Evolutionary conservation across 2,329 filamentous ascomycete genomes (phyloP).

Genomic region (Epichloe gansuensis): DNA sequence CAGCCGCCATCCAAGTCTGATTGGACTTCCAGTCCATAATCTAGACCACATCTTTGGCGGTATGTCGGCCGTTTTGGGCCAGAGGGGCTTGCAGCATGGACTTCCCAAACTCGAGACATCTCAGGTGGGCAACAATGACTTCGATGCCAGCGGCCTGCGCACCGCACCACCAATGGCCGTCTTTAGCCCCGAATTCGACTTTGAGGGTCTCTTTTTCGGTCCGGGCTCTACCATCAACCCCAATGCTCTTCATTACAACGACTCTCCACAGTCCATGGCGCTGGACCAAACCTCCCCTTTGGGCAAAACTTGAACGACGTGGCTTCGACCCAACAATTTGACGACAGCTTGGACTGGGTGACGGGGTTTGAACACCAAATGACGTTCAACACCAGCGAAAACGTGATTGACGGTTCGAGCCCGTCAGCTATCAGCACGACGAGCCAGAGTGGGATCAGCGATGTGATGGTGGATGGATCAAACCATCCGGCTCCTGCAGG

Average conservation of each 20-base stretch:
- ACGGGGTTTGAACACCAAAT: slow-evolving; percentile 70
- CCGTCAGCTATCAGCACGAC: slow-evolving; percentile 92
- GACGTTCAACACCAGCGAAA: slow-evolving; percentile 60
- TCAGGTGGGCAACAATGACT: slow-evolving; percentile 52
- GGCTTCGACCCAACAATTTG: slow-evolving; percentile 45
- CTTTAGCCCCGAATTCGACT: slow-evolving; percentile 43
- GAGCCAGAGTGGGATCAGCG: slow-evolving; percentile 83
- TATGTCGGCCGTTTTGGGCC: slow-evolving; percentile 57
- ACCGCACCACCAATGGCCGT: slow-evolving; percentile 61
- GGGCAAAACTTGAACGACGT: slow-evolving; percentile 45
- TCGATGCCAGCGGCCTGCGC: slow-evolving; percentile 50
- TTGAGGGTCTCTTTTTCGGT: slow-evolving; percentile 51
- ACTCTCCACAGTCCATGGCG: slow-evolving; percentile 56
- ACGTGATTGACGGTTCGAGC: slow-evolving; percentile 82
- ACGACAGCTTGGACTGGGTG: slow-evolving; percentile 74
- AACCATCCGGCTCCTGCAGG: slow-evolving; percentile 46
- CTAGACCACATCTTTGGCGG: slow-evolving; percentile 56
- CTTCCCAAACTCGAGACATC: slow-evolving; percentile 78
- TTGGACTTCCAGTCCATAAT: slow-evolving; percentile 48
- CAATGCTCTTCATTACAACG: slow-evolving; percentile 70
- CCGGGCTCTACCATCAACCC: slow-evolving; percentile 56
- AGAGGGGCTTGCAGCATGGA: slow-evolving; percentile 53
- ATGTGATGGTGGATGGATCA: slow-evolving; percentile 78
- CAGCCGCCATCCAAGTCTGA: slow-evolving; percentile 64
- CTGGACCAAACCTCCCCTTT: slow-evolving; percentile 51